Conservation (phyloP, 495 filamentous ascomycete species). For the Bryoglossum gracile region DNA sequence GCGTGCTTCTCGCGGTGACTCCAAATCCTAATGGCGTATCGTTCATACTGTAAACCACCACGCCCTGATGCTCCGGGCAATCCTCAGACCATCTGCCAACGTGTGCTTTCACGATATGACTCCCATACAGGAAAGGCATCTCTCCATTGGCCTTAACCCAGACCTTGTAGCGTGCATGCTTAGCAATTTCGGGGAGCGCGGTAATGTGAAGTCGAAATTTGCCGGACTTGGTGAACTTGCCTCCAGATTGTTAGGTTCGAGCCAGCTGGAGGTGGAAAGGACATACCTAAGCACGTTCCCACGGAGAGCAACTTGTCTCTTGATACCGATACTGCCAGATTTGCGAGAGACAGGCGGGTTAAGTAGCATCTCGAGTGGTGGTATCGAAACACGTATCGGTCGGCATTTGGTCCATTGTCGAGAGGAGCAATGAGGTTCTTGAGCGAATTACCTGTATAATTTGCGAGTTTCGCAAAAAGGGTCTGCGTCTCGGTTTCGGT, state of each 20-base stretch:
- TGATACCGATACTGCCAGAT: conserved; percentile 77
- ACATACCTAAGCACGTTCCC: conserved; percentile 69
- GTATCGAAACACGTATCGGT: conserved; percentile 81
- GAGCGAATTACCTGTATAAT: conserved; percentile 73
- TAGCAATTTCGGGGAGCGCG: conserved; percentile 75
- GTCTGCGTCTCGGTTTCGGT: conserved; percentile 65
- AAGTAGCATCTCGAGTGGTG: conserved; percentile 80
- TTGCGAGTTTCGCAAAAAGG: conserved; percentile 77
- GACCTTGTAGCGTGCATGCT: conserved; percentile 86
- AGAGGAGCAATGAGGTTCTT: conserved; percentile 71
- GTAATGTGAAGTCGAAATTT: conserved; percentile 85
- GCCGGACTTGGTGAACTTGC: conserved; percentile 86
- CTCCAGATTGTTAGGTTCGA: conserved; percentile 23
- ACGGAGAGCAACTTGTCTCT: conserved; percentile 72
- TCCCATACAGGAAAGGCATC: conserved; percentile 90
- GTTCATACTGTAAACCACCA: conserved; percentile 68
- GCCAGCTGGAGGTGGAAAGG: not conserved
- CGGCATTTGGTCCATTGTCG: conserved; percentile 50
- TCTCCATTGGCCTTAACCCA: conserved; percentile 94
- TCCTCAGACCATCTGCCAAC: conserved; percentile 84
- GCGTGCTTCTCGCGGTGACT: conserved; percentile 73
- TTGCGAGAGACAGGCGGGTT: conserved; percentile 75
- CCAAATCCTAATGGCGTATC: conserved; percentile 80
- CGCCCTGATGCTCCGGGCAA: conserved; percentile 69
- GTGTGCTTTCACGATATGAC: conserved; percentile 86